These are phyloP conservation scores for Rosa hybrid DNA, from an alignment of 331 rosid species.

Conservation along the genomic window DNA sequence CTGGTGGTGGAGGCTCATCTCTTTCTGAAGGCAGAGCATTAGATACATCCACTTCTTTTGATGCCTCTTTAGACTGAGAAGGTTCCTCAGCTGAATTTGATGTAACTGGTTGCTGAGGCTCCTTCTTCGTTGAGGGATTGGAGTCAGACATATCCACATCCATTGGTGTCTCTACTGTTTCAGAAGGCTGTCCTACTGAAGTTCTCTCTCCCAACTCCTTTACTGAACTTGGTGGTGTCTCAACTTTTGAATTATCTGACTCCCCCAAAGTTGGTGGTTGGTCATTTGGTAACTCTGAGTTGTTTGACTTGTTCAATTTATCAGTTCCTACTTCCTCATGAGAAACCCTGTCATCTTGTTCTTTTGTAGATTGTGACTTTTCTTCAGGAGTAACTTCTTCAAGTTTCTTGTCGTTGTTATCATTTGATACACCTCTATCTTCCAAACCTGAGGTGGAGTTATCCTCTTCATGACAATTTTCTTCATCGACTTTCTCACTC, in stretches of 20 bases:
- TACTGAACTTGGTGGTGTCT: slow-evolving; percentile 42
- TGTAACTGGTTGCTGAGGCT: slow-evolving; percentile 37
- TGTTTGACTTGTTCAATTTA: slow-evolving; percentile 42
- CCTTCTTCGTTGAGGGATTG: slow-evolving; percentile 46
- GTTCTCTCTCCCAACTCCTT: slow-evolving; percentile 41
- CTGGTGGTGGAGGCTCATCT: slow-evolving; percentile 24
- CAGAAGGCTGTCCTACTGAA: slow-evolving; percentile 44
- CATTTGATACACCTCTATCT: slow-evolving; percentile 41
- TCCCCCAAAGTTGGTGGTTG: slow-evolving; percentile 38
- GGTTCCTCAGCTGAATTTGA: slow-evolving; percentile 38
- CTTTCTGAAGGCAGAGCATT: slow-evolving; percentile 37
- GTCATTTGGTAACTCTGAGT: slow-evolving; percentile 41
- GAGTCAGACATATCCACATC: slow-evolving; percentile 51
- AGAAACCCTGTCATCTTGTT: slow-evolving; percentile 32
- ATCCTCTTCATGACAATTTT: slow-evolving; percentile 45
- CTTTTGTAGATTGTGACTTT: slow-evolving; percentile 41
- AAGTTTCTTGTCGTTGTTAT: slow-evolving; percentile 33
- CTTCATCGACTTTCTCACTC: slow-evolving; percentile 40
- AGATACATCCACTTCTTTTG: slow-evolving; percentile 37
- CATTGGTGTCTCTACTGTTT: slow-evolving; percentile 31
- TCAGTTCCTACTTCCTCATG: slow-evolving; percentile 37
- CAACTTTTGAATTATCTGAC: slow-evolving; percentile 46
- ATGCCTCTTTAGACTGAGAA: slow-evolving; percentile 39
- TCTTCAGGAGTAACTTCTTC: slow-evolving; percentile 50
- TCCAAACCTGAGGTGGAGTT: slow-evolving; percentile 32